Evolutionary conservation across 2,329 filamentous ascomycete genomes (phyloP).

Genomic region (Pseudocercospora eumusae): DNA sequence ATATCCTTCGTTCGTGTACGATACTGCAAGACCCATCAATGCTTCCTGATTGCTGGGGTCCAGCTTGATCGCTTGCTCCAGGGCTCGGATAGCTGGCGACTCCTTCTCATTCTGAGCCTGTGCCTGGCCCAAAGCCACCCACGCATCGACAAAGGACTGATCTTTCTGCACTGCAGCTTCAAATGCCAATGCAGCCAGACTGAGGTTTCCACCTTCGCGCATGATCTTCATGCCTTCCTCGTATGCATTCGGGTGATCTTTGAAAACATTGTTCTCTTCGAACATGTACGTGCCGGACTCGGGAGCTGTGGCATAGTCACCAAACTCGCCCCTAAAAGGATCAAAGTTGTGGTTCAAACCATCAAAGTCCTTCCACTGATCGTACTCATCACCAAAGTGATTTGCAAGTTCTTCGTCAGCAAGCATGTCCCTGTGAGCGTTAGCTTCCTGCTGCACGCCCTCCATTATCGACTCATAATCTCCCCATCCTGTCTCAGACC

Average conservation of each 20-base stretch:
- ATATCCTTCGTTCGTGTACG: conserved; percentile 98
- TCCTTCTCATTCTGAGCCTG: conserved; percentile 99
- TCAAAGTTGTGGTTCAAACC: conserved; percentile 66
- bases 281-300: conserved; percentile 89
- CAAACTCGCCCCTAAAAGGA: conserved; percentile 59
- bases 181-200: conserved; percentile 88
- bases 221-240: conserved; percentile 92
- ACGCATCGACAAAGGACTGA: conserved; percentile 83
- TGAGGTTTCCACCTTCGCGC: conserved; percentile 89
- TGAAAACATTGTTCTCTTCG: conserved; percentile 90
- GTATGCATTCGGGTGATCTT: conserved; percentile 78
- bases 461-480: conserved; percentile 90
- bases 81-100: conserved; percentile 86
- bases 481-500: conserved; percentile 72
- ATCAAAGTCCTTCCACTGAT: conserved; percentile 79
- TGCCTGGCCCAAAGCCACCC: conserved; percentile 86
- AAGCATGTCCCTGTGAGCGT: conserved; percentile 66
- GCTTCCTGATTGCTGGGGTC: conserved; percentile 85
- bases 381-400: conserved; percentile 72
- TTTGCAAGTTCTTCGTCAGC: conserved; percentile 63
- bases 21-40: conserved; percentile 92
- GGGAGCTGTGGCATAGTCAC: conserved; percentile 29
- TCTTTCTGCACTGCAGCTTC: conserved; percentile 93
- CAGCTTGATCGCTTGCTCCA: conserved; percentile 86
- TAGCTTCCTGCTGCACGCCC: conserved; percentile 73